Base-by-base conservation (phyloP, 2,329 filamentous ascomycete genomes). In the Neospermospora avenae region DNA sequence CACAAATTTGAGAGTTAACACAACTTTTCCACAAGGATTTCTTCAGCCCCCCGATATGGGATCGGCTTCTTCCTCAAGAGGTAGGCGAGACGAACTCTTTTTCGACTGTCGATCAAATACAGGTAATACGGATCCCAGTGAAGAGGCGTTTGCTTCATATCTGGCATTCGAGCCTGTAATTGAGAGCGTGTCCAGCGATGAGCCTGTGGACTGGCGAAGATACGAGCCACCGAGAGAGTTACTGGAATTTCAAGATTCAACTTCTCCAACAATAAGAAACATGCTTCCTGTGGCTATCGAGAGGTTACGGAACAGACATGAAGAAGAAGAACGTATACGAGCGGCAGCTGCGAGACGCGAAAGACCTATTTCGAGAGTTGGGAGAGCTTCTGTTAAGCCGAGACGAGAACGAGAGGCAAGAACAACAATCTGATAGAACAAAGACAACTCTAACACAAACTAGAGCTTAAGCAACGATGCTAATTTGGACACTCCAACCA, bases 161-260 rank as follows among this genome's bases (percentile, higher is more conserved):
- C 37, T 67, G 22, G n/a, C 61, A 14, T 65, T 66, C 16, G 60
- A 65, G 35, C 64, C 67, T 39, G 64, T 65, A 7, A 57, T 66
- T 13, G 63, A 64, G 20, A 65, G 61, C 18, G 65, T 65, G 14
- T 34, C 65, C 0, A 56, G 58, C 4, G 55, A 53, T 16, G 55
- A 61, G 14, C 46, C 55, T 14, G 70, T 76, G 35, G 76, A 80
- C 66, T 83, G 81, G 78, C 75, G 72, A 39, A 70, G 74, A 54
- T 81, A 80, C 63, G 74, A 76, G 2, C 79, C 80, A 3, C 82
- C 82, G 0, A 65, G 68, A 11, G 76, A 74, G 0, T 68, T 84
- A 6, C 70, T 60, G 4, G 72, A 76, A 31, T 66, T 72, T 0
- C 73, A 75, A 16, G 74, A 76, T 39, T 65, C 74, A 55, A 74